Base-by-base conservation (phyloP, 2,329 filamentous ascomycete species). In the Fusarium nodosum region DNA sequence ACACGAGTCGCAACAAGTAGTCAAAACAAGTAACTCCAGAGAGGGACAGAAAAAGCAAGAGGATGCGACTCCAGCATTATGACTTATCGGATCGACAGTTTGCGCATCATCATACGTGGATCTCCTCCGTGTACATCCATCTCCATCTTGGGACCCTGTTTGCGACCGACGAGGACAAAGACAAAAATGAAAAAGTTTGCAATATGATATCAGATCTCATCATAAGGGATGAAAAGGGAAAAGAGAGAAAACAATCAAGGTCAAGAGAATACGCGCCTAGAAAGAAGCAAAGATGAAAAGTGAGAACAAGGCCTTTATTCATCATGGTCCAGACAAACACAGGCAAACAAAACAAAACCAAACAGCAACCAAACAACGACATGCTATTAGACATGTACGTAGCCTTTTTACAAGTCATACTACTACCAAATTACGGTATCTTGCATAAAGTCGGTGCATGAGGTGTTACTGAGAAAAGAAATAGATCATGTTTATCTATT, bases 391-490 rank as follows among this genome's bases (percentile, higher is more conserved):
- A 13, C 31, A 51, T 51, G 48, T 51, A 39, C 24, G 34, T 41
- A 51, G 34, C 34, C 48, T 41, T 20, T 51, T 51, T 39, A 12
- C 34, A 51, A 26, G 16, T 26, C 33, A 20, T 51, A 22, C 46
- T 51, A 22, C 46, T 16, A 18, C 8, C 12, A 58, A 39, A 64
- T 65, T 64, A 65, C 53, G 46, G 60, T 39, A 52, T 36, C 60
- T 65, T 65, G 62, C 62, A 65, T 65, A 65, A 48, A 65, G 60
- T 65, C 54, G 54, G 31, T 55, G 60, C 48, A 65, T 65, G 47
- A 65, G 47, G 61, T 48, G 60, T 65, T 55, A 55, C 41, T 45
- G 47, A 45, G 54, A 60, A 68, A 62, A 64, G 64, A 68, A 64
- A 68, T 44, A 59, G 58, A 42, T 38, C 42, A 64, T 53, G 42